These are phyloP conservation scores for Rachicladosporium sp. DNA, from an alignment of 2,329 filamentous ascomycete genomes.

Conservation along the genomic window DNA sequence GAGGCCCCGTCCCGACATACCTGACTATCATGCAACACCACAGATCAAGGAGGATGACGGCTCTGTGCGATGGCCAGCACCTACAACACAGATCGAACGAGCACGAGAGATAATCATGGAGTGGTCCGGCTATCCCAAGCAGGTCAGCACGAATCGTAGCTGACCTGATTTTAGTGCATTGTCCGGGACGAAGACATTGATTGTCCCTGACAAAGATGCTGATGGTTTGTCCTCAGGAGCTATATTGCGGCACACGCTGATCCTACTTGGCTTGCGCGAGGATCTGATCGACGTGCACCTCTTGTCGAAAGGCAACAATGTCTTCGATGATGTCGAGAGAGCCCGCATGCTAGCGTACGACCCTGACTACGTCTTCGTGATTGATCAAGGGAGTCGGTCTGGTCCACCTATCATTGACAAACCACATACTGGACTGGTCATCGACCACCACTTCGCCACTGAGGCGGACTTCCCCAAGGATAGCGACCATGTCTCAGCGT, in stretches of 20 bases:
- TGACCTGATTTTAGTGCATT: constrained; percentile 32
- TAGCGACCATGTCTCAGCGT: constrained; percentile 47
- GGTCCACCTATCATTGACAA: constrained; percentile 41
- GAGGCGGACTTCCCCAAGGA: constrained; percentile 47
- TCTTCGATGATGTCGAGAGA: constrained; percentile 45
- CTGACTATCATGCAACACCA: constrained; percentile 35
- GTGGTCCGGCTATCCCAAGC: constrained; percentile 34
- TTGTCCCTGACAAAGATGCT: constrained; percentile 58
- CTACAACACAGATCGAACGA: constrained; percentile 39
- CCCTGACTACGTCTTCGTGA: constrained; percentile 48
- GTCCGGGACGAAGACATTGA: constrained; percentile 40
- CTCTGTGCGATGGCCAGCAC: constrained; percentile 49
- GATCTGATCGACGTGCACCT: constrained; percentile 46
- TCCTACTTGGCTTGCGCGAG: constrained; percentile 43
- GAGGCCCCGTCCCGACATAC: constrained; percentile 22
- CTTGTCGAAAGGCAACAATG: constrained; percentile 45
- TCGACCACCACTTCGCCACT: constrained; percentile 51
- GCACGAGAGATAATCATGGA: constrained; percentile 46
- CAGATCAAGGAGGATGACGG: constrained; percentile 33
- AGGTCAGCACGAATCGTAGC: not conserved
- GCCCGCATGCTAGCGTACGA: constrained; percentile 37
- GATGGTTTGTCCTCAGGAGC: constrained; percentile 54
- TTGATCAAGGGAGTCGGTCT: constrained; percentile 52
- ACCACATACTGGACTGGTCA: constrained; percentile 42
- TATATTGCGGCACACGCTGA: constrained; percentile 48